Percentiles rank a stretch among this genome's conserved stretches.
Conservation (phyloP, 164 flowering plant genomes). For the Nelumbo lutea region DNA sequence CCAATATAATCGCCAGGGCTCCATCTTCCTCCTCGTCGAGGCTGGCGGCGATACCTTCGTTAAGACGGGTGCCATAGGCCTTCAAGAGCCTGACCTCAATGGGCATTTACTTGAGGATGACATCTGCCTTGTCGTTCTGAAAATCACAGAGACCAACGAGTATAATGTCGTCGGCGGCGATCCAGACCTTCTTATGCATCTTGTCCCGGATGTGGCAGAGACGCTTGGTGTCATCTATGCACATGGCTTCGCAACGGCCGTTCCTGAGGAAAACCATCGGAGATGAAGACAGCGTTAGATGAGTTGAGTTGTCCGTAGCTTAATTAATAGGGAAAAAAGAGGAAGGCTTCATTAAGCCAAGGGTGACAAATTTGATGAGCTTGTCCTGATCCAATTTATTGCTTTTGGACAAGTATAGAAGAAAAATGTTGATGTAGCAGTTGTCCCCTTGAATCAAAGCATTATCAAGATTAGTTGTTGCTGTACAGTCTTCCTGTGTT, state of each 20-base stretch:
- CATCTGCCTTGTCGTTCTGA: constrained; percentile 71
- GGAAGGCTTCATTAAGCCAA: too few relatives aligned
- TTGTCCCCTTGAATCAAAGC: too few relatives aligned
- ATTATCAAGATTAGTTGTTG: too few relatives aligned
- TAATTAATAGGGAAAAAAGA: too few relatives aligned
- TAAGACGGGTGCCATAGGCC: constrained; percentile 56
- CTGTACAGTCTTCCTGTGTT: too few relatives aligned
- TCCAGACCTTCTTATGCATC: constrained; percentile 71
- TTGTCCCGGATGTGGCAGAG: constrained; percentile 65
- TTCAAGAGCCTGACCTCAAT: constrained; percentile 61
- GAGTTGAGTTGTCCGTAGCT: too few relatives aligned
- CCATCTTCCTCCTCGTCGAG: constrained; percentile 55
- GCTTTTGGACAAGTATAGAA: too few relatives aligned
- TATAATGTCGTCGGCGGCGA: constrained; percentile 62
- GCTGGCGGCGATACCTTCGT: constrained; percentile 52
- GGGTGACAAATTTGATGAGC: too few relatives aligned
- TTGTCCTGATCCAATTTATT: too few relatives aligned
- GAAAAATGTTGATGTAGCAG: too few relatives aligned
- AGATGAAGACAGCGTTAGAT: too few relatives aligned
- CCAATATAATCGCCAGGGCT: constrained; percentile 41
- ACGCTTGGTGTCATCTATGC: constrained; percentile 55
- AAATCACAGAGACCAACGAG: constrained; percentile 63
- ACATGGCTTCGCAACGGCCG: constrained; percentile 9
- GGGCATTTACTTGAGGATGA: constrained; percentile 63
- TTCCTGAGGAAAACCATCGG: too few relatives aligned